phyloP scores from a whole-genome alignment of 257 asterid species.

The Coffea eugenioides region DNA sequence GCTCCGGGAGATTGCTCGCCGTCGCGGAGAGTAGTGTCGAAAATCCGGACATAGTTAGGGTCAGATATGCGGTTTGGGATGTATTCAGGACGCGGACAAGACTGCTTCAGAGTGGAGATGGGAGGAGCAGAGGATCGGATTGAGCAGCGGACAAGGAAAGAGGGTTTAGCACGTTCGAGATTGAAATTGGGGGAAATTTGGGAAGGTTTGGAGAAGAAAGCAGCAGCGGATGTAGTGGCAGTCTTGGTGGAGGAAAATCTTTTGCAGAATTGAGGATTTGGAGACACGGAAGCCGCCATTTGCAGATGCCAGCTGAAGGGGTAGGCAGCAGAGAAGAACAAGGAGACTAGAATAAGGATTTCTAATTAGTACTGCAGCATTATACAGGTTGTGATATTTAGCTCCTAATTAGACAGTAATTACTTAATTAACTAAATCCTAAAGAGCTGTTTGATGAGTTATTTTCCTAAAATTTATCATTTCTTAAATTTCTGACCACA shows the following conservation, averaged over 20 bases:
- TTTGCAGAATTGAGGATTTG: not conserved
- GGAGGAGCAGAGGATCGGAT: slow-evolving; percentile 32
- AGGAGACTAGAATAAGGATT: too few species aligned
- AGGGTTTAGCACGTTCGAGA: not conserved
- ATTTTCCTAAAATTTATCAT: too few species aligned
- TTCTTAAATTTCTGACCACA: too few species aligned
- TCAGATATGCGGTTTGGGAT: slow-evolving; percentile 71
- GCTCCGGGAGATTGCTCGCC: slow-evolving; percentile 99
- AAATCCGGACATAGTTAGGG: slow-evolving; percentile 83
- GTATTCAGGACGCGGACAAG: slow-evolving; percentile 50
- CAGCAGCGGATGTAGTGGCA: not conserved
- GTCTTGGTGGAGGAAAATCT: slow-evolving; percentile 4
- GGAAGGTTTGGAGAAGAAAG: slow-evolving; percentile 9
- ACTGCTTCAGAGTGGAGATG: not conserved
- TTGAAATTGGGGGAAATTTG: not conserved
- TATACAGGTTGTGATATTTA: too few species aligned
- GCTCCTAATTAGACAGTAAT: too few species aligned
- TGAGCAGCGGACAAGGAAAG: slow-evolving; percentile 54
- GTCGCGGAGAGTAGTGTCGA: slow-evolving; percentile 95
- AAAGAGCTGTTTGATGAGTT: too few species aligned
- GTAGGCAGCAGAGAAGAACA: not conserved
- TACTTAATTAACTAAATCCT: too few species aligned
- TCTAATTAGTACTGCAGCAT: too few species aligned
- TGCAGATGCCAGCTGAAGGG: not conserved
- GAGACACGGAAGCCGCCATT: slow-evolving; percentile 19